Evolutionary conservation across 768 basidiomycete species (phyloP).

Genomic region (Mycena epipterygia): DNA sequence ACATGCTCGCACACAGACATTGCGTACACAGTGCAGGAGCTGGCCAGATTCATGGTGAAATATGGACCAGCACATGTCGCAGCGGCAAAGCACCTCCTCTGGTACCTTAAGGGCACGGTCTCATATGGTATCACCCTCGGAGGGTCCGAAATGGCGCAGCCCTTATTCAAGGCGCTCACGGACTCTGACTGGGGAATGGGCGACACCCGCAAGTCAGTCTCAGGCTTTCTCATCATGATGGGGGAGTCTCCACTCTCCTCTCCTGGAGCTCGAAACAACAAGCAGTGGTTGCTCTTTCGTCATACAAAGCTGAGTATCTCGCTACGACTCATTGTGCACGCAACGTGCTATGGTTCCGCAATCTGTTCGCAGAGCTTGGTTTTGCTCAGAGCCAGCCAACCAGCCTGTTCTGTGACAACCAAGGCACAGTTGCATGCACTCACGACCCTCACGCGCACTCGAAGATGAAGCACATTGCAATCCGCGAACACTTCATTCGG

Average conservation of each 20-base stretch:
- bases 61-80: slow-evolving; percentile 21
- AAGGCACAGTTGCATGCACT: slow-evolving; percentile 33
- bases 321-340: slow-evolving; percentile 25
- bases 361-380: slow-evolving; percentile 38
- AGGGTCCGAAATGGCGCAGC: not conserved
- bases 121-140: slow-evolving; percentile 22
- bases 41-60: slow-evolving; percentile 25
- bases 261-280: slow-evolving; percentile 51
- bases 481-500: slow-evolving; percentile 44
- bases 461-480: slow-evolving; percentile 48
- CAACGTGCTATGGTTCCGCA: slow-evolving; percentile 19
- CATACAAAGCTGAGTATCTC: slow-evolving; percentile 45
- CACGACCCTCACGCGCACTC: slow-evolving; percentile 44
- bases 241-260: slow-evolving; percentile 43
- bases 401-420: slow-evolving; percentile 33
- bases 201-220: slow-evolving; percentile 40
- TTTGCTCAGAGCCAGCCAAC: slow-evolving; percentile 15
- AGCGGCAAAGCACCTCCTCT: slow-evolving; percentile 33
- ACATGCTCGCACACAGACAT: slow-evolving; percentile 18
- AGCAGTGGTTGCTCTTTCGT: slow-evolving; percentile 48
- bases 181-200: slow-evolving; percentile 38
- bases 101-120: slow-evolving; percentile 24
- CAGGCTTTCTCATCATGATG: slow-evolving; percentile 47
- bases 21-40: slow-evolving; percentile 15
- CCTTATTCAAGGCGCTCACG: slow-evolving; percentile 22